Evolutionary conservation across 352 stramenopile species (phyloP).

Genomic region (Globisporangium viniferum): DNA sequence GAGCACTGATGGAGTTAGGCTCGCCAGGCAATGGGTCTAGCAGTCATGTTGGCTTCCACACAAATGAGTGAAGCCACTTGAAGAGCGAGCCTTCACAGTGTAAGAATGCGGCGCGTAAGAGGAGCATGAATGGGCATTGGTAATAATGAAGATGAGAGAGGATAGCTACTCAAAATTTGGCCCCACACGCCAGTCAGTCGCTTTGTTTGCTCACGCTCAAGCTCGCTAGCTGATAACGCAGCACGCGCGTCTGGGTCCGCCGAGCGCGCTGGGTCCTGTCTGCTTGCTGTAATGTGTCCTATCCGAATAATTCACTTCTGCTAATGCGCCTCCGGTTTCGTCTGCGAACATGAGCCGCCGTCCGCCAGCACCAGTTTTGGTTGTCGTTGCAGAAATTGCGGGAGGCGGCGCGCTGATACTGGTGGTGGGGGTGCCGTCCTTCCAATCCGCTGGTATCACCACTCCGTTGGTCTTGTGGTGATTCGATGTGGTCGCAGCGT

Average conservation of each 20-base stretch:
- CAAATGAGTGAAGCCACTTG: not conserved
- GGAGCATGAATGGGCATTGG: not conserved
- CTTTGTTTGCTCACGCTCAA: not conserved
- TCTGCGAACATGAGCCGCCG: slow-evolving; percentile 64
- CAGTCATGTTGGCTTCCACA: not conserved
- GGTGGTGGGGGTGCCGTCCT: not conserved
- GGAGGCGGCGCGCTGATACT: not conserved
- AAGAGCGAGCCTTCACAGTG: not conserved
- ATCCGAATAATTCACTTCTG: slow-evolving; percentile 70
- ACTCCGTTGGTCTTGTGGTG: not conserved
- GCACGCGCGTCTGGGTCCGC: slow-evolving; percentile 29
- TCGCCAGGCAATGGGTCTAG: not conserved
- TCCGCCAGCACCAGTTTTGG: slow-evolving; percentile 5
- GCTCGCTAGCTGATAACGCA: slow-evolving; percentile 41
- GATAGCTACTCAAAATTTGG: slow-evolving; percentile 9
- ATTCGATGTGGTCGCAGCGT: not conserved
- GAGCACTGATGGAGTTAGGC: not conserved
- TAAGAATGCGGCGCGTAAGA: not conserved
- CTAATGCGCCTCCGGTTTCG: slow-evolving; percentile 47
- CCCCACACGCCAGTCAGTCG: not conserved
- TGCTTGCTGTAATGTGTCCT: slow-evolving; percentile 83
- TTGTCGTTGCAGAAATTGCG: slow-evolving; percentile 21
- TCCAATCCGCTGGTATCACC: slow-evolving; percentile 9
- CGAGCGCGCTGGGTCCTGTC: slow-evolving; percentile 26
- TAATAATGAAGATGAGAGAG: not conserved